Evolutionary conservation across 2,329 filamentous ascomycete genomes (phyloP), one percentile per base, ranked within the genome.

Genomic region (Teratosphaeria viscida): DNA sequence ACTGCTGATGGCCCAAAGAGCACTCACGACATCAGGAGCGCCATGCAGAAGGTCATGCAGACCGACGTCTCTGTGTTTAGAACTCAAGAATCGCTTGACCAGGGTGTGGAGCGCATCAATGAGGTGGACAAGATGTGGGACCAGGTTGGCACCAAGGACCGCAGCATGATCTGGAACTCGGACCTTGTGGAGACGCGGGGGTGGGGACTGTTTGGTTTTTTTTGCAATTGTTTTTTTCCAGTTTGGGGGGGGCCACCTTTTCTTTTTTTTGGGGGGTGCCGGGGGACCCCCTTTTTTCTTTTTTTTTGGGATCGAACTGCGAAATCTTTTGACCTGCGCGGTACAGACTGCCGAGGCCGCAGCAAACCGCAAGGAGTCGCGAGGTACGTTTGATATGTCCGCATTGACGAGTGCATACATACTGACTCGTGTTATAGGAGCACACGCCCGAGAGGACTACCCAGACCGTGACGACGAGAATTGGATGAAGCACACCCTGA

Each of bases 161-260:
- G 94, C 77, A 95, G 90, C 83, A 96, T 97, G 92, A 97, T 97
- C 81, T 97, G 92, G 92, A 97, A 97, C 85, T 91, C 89, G 27
- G 92, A 97, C 73, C 85, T 97, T 47, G 90, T 96, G 63, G 92
- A 97, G 83, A 95, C 92, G 7, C 85, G n/a, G n/a, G n/a, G n/a
- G n/a, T n/a, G n/a, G n/a, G n/a, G n/a, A n/a, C n/a, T n/a, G n/a
- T n/a, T n/a, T n/a, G n/a, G n/a, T n/a, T n/a, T n/a, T n/a, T n/a
- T n/a, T n/a, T n/a, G n/a, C n/a, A n/a, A n/a, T n/a, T n/a, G n/a
- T n/a, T n/a, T n/a, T n/a, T n/a, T n/a, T n/a, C n/a, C n/a, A n/a
- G n/a, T n/a, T n/a, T n/a, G n/a, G n/a, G n/a, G n/a, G n/a, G n/a
- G n/a, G n/a, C n/a, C n/a, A n/a, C n/a, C n/a, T n/a, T n/a, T n/a